Percentiles rank a stretch among this genome's conserved stretches.
phyloP scores from a whole-genome alignment of 768 basidiomycete species.

The Lactarius deliciosus region DNA sequence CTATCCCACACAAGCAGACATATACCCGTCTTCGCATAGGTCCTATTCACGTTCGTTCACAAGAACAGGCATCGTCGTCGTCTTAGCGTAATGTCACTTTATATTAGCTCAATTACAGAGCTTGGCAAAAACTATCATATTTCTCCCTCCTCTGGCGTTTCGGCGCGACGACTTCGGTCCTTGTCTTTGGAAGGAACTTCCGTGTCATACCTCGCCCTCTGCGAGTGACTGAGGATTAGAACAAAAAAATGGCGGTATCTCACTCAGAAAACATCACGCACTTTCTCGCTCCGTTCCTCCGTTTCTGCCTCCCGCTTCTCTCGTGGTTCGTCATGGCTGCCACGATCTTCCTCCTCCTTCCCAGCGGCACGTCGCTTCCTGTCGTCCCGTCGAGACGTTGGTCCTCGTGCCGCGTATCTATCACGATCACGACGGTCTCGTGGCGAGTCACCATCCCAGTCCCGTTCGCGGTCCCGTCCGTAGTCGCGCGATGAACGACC shows the following conservation, averaged over 20 bases:
- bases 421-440: slow-evolving; percentile 39
- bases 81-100: slow-evolving; percentile 33
- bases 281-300: slow-evolving; percentile 51
- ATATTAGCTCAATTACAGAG: slow-evolving; percentile 10
- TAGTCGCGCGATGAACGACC: slow-evolving; percentile 30
- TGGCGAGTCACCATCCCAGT: slow-evolving; percentile 31
- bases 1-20: slow-evolving; percentile 89
- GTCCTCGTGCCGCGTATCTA: slow-evolving; percentile 48
- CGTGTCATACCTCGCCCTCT: slow-evolving; percentile 47
- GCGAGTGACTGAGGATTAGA: slow-evolving; percentile 42
- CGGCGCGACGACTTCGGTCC: slow-evolving; percentile 43
- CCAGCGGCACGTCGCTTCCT: slow-evolving; percentile 47
- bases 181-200: slow-evolving; percentile 50
- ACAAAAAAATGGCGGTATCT: slow-evolving; percentile 11
- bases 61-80: slow-evolving; percentile 30
- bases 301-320: slow-evolving; percentile 39
- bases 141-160: slow-evolving; percentile 87
- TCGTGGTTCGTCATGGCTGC: slow-evolving; percentile 41
- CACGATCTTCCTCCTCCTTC: slow-evolving; percentile 48
- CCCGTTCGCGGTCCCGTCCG: slow-evolving; percentile 36
- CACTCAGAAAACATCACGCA: slow-evolving; percentile 39
- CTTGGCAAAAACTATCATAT: slow-evolving; percentile 46
- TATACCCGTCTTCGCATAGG: slow-evolving; percentile 96
- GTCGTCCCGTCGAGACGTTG: slow-evolving; percentile 58
- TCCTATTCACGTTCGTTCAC: slow-evolving; percentile 54